Conservation (phyloP, 2,329 filamentous ascomycete genomes). For the Colletotrichum filicis region DNA sequence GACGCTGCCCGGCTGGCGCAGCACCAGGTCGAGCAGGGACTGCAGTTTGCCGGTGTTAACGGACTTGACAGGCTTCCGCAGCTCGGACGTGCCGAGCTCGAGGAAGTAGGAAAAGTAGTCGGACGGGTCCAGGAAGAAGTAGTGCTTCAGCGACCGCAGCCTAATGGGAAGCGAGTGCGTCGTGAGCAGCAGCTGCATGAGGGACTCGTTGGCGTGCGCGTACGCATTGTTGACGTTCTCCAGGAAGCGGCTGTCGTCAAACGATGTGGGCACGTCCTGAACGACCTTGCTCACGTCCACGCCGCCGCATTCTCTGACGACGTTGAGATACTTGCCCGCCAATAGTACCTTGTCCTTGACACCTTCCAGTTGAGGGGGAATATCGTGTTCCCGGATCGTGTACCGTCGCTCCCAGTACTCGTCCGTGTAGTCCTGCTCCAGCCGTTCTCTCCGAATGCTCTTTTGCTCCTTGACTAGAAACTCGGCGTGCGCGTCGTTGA, state of each 20-base stretch:
- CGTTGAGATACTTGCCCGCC: constrained; percentile 97
- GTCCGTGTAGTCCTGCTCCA: constrained; percentile 97
- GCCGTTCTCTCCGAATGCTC: constrained; percentile 88
- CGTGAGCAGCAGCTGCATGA: constrained; percentile 90
- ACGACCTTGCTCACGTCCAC: constrained; percentile 93
- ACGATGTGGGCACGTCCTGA: constrained; percentile 87
- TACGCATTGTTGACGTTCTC: constrained; percentile 98
- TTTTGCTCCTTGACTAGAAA: constrained; percentile 97
- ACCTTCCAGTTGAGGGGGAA: constrained; percentile 89
- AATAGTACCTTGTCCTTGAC: constrained; percentile 95
- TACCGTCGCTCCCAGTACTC: constrained; percentile 99
- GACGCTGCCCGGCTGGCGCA: constrained; percentile 95
- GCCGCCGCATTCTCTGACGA: constrained; percentile 95
- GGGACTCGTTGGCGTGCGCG: constrained; percentile 92
- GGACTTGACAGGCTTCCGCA: constrained; percentile 87
- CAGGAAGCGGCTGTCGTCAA: constrained; percentile 90
- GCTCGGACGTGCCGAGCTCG: constrained; percentile 87
- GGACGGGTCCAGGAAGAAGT: constrained; percentile 97
- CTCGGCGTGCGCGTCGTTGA: constrained; percentile 92
- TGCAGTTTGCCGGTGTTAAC: constrained; percentile 96
- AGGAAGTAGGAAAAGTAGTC: constrained; percentile 99
- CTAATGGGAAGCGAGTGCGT: constrained; percentile 91
- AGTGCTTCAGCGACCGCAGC: constrained; percentile 93
- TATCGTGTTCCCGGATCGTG: constrained; percentile 89
- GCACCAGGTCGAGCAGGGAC: constrained; percentile 91